Evolutionary conservation across 164 flowering plant genomes (phyloP).

Genomic region (Amborella trichopoda): DNA sequence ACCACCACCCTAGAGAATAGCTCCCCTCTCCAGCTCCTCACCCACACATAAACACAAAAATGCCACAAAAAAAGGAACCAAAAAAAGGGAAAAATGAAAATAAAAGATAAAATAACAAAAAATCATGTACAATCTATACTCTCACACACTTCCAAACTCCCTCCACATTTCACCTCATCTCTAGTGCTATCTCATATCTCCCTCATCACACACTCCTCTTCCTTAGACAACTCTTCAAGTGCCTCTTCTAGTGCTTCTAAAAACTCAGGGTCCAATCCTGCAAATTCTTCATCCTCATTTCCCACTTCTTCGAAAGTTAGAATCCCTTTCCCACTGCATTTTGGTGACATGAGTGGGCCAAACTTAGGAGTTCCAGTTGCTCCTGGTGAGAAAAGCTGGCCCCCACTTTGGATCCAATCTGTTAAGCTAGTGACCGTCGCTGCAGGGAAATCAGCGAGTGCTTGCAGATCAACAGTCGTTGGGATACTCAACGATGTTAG

Average conservation of each 20-base stretch:
- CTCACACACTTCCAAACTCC: slow-evolving; percentile 5
- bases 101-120: no score
- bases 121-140: no score
- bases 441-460: slow-evolving; percentile 4
- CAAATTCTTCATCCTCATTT: no score
- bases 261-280: slow-evolving; percentile 21
- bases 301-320: neutral
- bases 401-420: slow-evolving; percentile 13
- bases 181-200: no score
- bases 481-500: slow-evolving; percentile 20
- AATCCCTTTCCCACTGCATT: neutral
- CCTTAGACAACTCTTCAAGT: slow-evolving; percentile 23
- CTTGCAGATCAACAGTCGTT: slow-evolving; percentile 12
- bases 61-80: no score
- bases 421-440: slow-evolving; percentile 12
- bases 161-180: no score
- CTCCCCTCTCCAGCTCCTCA: no score
- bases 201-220: slow-evolving; percentile 16
- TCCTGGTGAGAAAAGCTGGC: slow-evolving; percentile 13
- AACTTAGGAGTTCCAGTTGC: slow-evolving; percentile 24
- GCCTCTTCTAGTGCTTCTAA: slow-evolving; percentile 27
- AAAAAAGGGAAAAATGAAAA: no score
- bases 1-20: no score
- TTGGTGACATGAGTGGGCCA: slow-evolving; percentile 12
- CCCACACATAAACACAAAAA: no score